Conservation (phyloP, 1,139 yeast species). For the Geotrichum reessii region DNA sequence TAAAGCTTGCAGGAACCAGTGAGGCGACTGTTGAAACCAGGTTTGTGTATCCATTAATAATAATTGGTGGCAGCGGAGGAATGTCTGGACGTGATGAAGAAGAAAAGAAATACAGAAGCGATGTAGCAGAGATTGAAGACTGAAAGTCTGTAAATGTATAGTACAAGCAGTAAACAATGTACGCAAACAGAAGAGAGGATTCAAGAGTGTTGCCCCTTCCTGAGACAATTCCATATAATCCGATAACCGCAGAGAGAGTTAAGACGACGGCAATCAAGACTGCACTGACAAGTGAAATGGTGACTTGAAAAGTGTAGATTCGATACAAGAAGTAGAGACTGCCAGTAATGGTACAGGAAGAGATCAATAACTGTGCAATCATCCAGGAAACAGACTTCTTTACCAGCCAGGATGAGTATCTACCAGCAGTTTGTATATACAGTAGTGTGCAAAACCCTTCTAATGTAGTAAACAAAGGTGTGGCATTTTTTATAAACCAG, state of each 20-base stretch:
- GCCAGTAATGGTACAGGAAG: slow-evolving; percentile 71
- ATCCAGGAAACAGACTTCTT: slow-evolving; percentile 73
- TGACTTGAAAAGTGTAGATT: slow-evolving; percentile 70
- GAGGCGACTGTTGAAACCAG: slow-evolving; percentile 42
- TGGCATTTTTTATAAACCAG: slow-evolving; percentile 63
- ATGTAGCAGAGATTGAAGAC: slow-evolving; percentile 25
- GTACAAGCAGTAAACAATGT: slow-evolving; percentile 86
- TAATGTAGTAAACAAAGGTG: slow-evolving; percentile 79
- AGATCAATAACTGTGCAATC: slow-evolving; percentile 62
- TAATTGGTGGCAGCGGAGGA: slow-evolving; percentile 37
- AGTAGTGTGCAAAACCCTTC: slow-evolving; percentile 91
- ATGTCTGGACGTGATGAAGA: slow-evolving; percentile 24
- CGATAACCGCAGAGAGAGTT: slow-evolving; percentile 68
- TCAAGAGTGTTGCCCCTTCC: slow-evolving; percentile 86
- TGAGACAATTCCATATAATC: slow-evolving; percentile 77
- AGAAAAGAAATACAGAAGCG: slow-evolving; percentile 28
- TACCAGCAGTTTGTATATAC: slow-evolving; percentile 87
- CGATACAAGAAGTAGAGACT: slow-evolving; percentile 75
- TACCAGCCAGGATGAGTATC: slow-evolving; percentile 68
- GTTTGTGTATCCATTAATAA: slow-evolving; percentile 38
- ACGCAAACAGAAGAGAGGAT: slow-evolving; percentile 77
- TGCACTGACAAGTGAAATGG: slow-evolving; percentile 64
- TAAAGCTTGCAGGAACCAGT: slow-evolving; percentile 44
- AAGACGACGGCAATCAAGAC: slow-evolving; percentile 80
- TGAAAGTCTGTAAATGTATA: slow-evolving; percentile 80